phyloP scores from a whole-genome alignment of 2,329 filamentous ascomycete species.

The Aspergillus ochraceoroseus region DNA sequence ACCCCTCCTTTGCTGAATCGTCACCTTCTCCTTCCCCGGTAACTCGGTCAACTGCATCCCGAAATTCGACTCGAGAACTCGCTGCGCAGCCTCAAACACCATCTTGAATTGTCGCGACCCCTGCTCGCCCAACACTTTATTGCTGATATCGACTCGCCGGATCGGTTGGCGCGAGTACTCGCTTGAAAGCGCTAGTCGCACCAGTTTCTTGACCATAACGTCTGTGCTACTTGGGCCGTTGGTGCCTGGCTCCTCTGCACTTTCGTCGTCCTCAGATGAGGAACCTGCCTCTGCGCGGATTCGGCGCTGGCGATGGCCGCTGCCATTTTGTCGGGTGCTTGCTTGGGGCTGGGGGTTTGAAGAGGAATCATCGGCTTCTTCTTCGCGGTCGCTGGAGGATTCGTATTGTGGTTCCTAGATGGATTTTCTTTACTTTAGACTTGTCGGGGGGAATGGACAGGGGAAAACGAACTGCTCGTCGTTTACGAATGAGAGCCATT shows the following conservation, averaged over 20 bases:
- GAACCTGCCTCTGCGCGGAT: background rate
- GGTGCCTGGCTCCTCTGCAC: constrained; percentile 17
- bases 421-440: background rate
- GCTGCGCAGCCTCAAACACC: constrained; percentile 73
- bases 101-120: constrained; percentile 65
- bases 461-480: constrained; percentile 26
- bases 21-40: constrained; percentile 73
- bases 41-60: constrained; percentile 92
- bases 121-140: constrained; percentile 65
- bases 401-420: constrained; percentile 9
- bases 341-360: too few species aligned
- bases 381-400: constrained; percentile 12
- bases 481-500: constrained; percentile 31
- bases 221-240: constrained; percentile 30
- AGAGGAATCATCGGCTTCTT: background rate
- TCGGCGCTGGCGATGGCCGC: background rate
- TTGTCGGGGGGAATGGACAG: background rate
- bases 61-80: constrained; percentile 64
- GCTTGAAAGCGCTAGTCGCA: constrained; percentile 57
- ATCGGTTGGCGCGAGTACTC: constrained; percentile 57
- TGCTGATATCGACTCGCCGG: constrained; percentile 53
- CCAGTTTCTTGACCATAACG: constrained; percentile 56
- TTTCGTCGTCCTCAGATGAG: constrained; percentile 10
- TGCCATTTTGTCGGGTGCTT: too few species aligned
- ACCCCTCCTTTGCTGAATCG: constrained; percentile 74